Percentiles rank a stretch among this genome's conserved stretches.
Conservation (phyloP, 1,284 basidiomycete genomes). For the Lentinula novae-zelandiae region DNA sequence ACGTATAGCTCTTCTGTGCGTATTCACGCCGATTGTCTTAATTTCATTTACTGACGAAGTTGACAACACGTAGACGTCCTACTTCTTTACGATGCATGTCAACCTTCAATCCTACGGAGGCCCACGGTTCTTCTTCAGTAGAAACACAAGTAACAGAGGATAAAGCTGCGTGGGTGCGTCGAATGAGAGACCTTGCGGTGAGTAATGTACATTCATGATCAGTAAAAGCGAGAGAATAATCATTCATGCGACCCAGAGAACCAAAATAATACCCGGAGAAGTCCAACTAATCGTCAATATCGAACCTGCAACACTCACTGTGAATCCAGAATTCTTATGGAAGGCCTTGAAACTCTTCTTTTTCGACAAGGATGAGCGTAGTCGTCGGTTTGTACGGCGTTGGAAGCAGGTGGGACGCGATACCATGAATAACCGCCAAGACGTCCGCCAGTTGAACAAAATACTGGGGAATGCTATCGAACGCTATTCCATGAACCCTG, state of each 20-base stretch:
- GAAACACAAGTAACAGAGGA: too few relatives aligned
- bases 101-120: too few relatives aligned
- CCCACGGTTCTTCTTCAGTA: too few relatives aligned
- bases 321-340: neutral
- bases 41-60: too few relatives aligned
- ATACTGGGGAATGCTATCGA: neutral
- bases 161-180: neutral
- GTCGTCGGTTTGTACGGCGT: neutral
- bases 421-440: neutral
- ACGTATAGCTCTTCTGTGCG: too few relatives aligned
- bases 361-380: neutral
- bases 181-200: neutral
- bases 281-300: neutral
- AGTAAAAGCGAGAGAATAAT: too few relatives aligned
- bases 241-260: neutral
- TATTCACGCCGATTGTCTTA: too few relatives aligned
- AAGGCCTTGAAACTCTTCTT: neutral
- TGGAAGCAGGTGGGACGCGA: neutral
- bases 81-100: too few relatives aligned
- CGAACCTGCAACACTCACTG: neutral
- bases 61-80: too few relatives aligned
- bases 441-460: neutral
- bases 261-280: neutral
- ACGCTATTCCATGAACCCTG: neutral
- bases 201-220: too few relatives aligned